Percentiles rank a stretch among this genome's conserved stretches.
phyloP scores from a whole-genome alignment of 495 filamentous ascomycete species.

The Aspergillus asperescens region DNA sequence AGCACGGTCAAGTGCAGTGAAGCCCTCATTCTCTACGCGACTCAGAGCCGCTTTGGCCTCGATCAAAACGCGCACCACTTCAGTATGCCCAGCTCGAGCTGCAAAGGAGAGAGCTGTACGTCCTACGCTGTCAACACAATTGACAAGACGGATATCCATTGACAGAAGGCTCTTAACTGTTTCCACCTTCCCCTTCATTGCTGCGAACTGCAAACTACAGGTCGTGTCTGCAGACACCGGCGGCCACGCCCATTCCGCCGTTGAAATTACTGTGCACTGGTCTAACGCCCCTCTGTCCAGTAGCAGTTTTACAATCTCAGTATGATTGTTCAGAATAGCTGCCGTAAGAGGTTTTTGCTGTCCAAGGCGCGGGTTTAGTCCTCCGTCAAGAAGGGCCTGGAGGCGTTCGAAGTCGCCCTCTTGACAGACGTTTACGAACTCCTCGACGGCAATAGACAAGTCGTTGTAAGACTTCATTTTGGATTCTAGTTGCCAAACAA shows the following conservation, averaged over 20 bases:
- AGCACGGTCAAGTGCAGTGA: background rate
- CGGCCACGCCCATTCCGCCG: background rate
- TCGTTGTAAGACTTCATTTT: background rate
- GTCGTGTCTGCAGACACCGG: background rate
- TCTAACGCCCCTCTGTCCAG: background rate
- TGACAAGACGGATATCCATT: background rate
- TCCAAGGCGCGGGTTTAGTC: background rate
- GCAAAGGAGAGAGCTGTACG: background rate
- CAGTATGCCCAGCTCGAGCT: background rate
- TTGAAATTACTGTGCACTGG: background rate
- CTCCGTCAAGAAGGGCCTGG: background rate
- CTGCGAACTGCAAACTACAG: background rate
- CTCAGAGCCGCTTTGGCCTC: background rate
- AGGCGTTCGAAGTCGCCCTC: background rate
- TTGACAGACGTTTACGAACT: background rate
- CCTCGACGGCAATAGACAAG: background rate
- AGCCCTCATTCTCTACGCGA: background rate
- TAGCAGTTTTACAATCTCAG: background rate
- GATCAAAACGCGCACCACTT: background rate
- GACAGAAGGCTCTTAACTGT: background rate
- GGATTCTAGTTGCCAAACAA: too few species aligned
- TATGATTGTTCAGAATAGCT: background rate
- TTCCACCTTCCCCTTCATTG: background rate
- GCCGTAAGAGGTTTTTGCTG: background rate
- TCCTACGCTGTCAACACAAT: background rate